phyloP scores from a whole-genome alignment of 2,329 filamentous ascomycete genomes.

The Fusarium anthophilum region DNA sequence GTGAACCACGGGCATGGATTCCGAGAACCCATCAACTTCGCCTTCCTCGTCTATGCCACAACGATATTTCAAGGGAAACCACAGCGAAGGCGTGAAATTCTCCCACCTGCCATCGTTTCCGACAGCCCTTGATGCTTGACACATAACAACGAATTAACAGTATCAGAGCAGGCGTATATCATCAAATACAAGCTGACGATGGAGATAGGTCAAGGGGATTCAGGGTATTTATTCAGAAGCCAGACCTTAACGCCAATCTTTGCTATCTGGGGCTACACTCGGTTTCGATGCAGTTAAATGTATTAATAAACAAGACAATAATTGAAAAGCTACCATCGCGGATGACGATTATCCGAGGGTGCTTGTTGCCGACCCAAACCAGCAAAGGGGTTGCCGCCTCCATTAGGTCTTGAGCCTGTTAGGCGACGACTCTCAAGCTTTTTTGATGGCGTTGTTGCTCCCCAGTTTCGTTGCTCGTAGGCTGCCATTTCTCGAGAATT shows the following conservation, averaged over 20 bases:
- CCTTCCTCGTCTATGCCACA: neutral
- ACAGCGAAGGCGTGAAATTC: neutral
- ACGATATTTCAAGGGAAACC: neutral
- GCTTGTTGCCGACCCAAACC: constrained; percentile 49
- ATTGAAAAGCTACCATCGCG: constrained; percentile 40
- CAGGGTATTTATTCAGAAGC: constrained; percentile 13
- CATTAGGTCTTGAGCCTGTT: constrained; percentile 33
- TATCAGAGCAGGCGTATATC: neutral
- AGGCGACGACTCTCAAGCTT: constrained; percentile 44
- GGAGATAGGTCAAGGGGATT: neutral
- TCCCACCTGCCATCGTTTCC: neutral
- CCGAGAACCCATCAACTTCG: neutral
- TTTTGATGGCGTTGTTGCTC: constrained; percentile 55
- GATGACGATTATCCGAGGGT: constrained; percentile 55
- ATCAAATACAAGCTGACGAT: neutral
- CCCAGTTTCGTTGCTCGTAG: constrained; percentile 58
- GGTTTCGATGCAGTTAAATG: neutral
- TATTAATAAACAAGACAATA: constrained; percentile 8
- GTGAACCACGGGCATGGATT: neutral
- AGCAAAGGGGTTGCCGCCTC: constrained; percentile 52
- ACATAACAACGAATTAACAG: neutral
- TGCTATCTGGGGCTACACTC: neutral
- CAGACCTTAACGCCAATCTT: constrained; percentile 24
- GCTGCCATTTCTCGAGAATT: constrained; percentile 72
- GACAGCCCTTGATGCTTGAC: neutral